Evolutionary conservation across 148 eudicot species (phyloP), one percentile per base, ranked within the genome.

Genomic region (Amaranthus cruentus): DNA sequence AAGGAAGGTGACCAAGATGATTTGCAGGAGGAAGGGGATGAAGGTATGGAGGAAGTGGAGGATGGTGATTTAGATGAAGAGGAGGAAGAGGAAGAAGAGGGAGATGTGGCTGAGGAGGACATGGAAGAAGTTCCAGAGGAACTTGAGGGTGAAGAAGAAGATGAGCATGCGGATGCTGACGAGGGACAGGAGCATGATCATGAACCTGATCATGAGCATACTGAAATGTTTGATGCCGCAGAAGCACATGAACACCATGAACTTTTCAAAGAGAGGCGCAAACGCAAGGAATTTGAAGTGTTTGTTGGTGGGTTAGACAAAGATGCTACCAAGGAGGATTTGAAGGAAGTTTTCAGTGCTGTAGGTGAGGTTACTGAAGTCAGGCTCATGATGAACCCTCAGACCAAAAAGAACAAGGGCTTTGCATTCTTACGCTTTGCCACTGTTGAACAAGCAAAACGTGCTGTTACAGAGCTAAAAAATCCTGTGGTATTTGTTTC

Each of bases 271-370:
- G 99, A 95, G 79, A 90, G 99, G 87, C 89, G 91, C 62, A 95
- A 95, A 73, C 73, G 97, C 51, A 95, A 95, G 82, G 99, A 95
- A 80, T 95, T 88, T 78, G 99, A 95, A 77, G 80, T 95, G 53
- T 95, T 95, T 87, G 97, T 95, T 84, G 99, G 99, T 62, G 97
- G 99, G 21, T 83, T 95, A 85, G 99, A 95, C 85, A 95, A 95
- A 82, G 99, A 95, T 83, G 97, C 99, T 72, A 90, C 96, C 42
- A 97, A 95, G 87, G 87, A 85, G 70, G 99, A 95, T 75, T 89
- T 95, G 51, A 92, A 85, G 84, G 85, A 90, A 78, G 97, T 95
- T 53, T 95, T 95, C 77, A 72, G 89, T 78, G 82, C 77, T 77
- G 97, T 90, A 79, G 99, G 97, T 44, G 92, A 91, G 80, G 75